These are phyloP conservation scores for Orbilia ellipsospora DNA, from an alignment of 2,329 filamentous ascomycete genomes.

Conservation along the genomic window DNA sequence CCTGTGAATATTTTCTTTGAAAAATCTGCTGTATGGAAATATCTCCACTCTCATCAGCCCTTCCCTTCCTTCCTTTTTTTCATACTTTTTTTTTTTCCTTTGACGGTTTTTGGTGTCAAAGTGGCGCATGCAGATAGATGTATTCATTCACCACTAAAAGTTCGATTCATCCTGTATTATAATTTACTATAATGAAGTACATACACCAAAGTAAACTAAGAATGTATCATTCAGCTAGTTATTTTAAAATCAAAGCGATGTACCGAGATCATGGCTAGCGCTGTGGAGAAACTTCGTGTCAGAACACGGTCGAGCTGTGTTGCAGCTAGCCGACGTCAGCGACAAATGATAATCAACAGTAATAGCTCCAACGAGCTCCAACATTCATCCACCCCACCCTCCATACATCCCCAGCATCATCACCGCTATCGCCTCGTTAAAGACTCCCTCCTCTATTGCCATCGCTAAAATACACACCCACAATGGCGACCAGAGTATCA, in stretches of 20 bases:
- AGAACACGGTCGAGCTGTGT: neutral
- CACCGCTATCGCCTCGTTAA: slow-evolving; percentile 7
- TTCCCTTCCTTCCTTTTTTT: neutral
- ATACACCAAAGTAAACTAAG: slow-evolving; percentile 27
- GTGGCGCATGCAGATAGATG: slow-evolving; percentile 51
- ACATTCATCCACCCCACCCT: slow-evolving; percentile 30
- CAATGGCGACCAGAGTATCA: slow-evolving; percentile 81
- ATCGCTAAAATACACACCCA: slow-evolving; percentile 31
- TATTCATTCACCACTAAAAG: slow-evolving; percentile 48
- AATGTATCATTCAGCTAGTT: neutral
- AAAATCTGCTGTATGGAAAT: slow-evolving; percentile 53
- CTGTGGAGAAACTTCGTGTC: neutral
- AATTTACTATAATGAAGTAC: slow-evolving; percentile 46
- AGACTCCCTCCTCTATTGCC: neutral
- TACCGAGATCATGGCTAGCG: neutral
- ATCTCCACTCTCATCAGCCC: slow-evolving; percentile 51
- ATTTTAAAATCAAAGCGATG: neutral
- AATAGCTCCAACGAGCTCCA: slow-evolving; percentile 25
- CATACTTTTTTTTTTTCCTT: slow-evolving; percentile 13
- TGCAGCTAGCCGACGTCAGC: slow-evolving; percentile 34
- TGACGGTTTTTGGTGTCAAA: slow-evolving; percentile 32
- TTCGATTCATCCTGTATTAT: slow-evolving; percentile 54
- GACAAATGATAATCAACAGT: neutral
- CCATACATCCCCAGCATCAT: slow-evolving; percentile 11
- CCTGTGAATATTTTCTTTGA: slow-evolving; percentile 47